A percentile compares a stretch with the other conserved stretches of the same genome.
Conservation (phyloP, 345 rosid genomes). For the Hibiscus tridactylites region DNA sequence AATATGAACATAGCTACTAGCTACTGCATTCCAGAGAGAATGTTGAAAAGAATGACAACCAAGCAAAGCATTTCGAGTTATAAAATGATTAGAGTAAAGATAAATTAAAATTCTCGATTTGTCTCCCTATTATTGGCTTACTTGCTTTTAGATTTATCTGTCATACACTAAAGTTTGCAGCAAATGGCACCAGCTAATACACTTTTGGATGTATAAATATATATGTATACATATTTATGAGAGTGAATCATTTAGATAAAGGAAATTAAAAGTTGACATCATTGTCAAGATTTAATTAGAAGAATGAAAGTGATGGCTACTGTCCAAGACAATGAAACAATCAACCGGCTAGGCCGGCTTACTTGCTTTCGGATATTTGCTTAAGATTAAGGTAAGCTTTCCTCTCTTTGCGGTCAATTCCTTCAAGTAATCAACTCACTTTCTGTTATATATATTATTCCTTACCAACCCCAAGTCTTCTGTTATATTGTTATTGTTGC, state of each 20-base stretch:
- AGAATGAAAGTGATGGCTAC: not conserved
- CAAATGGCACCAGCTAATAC: conserved; percentile 16
- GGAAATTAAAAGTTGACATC: conserved; percentile 16
- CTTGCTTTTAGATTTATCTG: conserved; percentile 4
- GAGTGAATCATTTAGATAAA: conserved; percentile 12
- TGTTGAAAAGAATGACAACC: not conserved
- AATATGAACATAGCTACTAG: not conserved
- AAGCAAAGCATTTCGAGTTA: not conserved
- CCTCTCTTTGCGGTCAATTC: conserved; percentile 48
- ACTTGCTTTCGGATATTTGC: conserved; percentile 40
- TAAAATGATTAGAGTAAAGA: not conserved
- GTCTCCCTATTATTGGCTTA: not conserved
- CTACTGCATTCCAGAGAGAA: not conserved
- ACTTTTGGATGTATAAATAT: not conserved
- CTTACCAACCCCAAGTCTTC: conserved; percentile 12
- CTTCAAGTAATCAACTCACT: conserved; percentile 40
- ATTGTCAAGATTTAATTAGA: conserved; percentile 12
- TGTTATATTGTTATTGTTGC: not conserved
- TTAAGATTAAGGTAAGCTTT: conserved; percentile 49
- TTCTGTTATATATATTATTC: not conserved
- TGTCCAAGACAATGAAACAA: not conserved
- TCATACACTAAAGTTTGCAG: not conserved
- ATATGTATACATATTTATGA: not conserved
- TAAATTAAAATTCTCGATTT: not conserved
- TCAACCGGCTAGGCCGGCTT: conserved; percentile 46